Base-by-base conservation (phyloP, 2,329 filamentous ascomycete genomes). In the Akanthomyces uredinophilus region DNA sequence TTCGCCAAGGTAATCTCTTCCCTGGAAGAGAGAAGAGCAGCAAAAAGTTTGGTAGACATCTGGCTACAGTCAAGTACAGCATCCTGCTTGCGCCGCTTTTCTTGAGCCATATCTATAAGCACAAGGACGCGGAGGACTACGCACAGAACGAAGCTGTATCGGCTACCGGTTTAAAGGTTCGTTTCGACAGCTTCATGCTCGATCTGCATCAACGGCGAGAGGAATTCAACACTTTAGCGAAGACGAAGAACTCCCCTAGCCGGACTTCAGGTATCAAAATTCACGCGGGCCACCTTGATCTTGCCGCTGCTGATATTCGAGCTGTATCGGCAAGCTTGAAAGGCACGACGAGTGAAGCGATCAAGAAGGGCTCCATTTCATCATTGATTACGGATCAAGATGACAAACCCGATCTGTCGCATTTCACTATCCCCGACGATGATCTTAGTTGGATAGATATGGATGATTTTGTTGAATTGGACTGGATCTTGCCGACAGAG, bases 51-150 rank as follows among this genome's bases (percentile, higher is more conserved):
- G 94, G 94, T 16, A 86, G 95, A 55, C 96, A 99, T 75, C 79
- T 99, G 65, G 94, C 92, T n/a, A 99, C 96, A 10, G 93, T 99
- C 80, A 99, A 99, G 79, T 98, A 98, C 78, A 97, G 94, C 65
- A 78, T 99, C 24, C 82, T 98, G 3, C 80, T 99, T 18, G 96
- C 95, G 2, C 95, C 95, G 0, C 78, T 99, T 2, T 99, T 96
- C 74, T 85, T 99, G 65, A 96, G 93, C 68, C 95, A 99, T 69
- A 92, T 99, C 37, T 99, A 99, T 79, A 98, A 97, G 74, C 95
- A 99, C 78, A 97, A 97, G 73, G 95, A 99, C 70, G 87, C 87
- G 0, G 94, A 97, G 70, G 92, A 96, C 64, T 90, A 91, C 70
- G 82, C 85, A 0, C 88, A 93, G 65, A 81, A 78, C 58, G 59